A percentile compares a stretch with the other conserved stretches of the same genome.
Evolutionary conservation across 345 rosid genomes (phyloP).

Genomic region (Salix koriyanagi): DNA sequence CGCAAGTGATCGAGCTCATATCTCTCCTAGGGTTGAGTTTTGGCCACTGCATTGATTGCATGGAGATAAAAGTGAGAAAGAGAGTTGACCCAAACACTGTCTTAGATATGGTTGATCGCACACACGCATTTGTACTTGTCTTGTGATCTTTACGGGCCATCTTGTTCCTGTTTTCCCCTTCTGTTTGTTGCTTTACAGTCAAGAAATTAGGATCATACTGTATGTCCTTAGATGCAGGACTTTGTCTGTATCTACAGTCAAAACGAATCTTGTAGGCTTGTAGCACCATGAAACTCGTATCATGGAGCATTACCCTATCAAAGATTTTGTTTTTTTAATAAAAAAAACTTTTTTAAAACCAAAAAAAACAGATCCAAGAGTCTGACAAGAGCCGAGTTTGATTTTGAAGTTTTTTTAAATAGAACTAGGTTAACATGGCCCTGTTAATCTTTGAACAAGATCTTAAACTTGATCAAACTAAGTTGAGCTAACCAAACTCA

Average conservation of each 20-base stretch:
- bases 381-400: no score
- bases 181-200: background rate
- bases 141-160: background rate
- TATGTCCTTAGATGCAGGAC: background rate
- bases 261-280: background rate
- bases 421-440: no score
- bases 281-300: background rate
- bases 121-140: background rate
- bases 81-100: background rate
- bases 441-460: no score
- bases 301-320: background rate
- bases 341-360: no score
- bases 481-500: rapidly evolving
- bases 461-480: no score
- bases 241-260: background rate
- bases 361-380: no score
- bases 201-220: background rate
- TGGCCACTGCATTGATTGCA: background rate
- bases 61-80: background rate
- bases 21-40: background rate
- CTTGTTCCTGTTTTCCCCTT: background rate
- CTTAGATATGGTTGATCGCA: background rate
- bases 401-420: no score
- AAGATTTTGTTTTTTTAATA: no score
- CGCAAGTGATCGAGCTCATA: background rate